phyloP scores from a whole-genome alignment of 1,284 basidiomycete genomes.

The Singerocomus rubriflavus region DNA sequence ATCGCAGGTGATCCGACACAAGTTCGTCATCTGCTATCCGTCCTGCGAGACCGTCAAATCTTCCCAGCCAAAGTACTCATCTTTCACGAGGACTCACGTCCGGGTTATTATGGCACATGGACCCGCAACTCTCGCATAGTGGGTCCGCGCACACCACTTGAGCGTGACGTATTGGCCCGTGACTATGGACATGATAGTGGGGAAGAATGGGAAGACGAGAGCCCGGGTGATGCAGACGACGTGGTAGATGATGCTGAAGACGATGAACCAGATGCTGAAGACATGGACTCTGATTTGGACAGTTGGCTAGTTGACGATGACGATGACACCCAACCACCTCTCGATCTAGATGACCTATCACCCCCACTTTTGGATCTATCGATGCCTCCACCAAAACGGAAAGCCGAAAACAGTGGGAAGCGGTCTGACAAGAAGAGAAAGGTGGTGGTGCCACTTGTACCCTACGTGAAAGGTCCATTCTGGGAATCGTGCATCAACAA shows the following conservation, averaged over 20 bases:
- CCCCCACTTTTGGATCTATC: conserved; percentile 39
- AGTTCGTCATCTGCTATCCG: conserved; percentile 53
- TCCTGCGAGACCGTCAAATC: conserved; percentile 55
- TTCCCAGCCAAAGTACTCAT: conserved; percentile 73
- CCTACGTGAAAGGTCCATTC: conserved; percentile 73
- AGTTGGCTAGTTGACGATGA: conserved; percentile 80
- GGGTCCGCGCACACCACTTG: conserved; percentile 73
- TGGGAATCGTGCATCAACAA: conserved; percentile 66
- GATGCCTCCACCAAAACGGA: conserved; percentile 50
- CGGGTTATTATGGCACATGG: conserved; percentile 87
- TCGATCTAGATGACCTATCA: conserved; percentile 40
- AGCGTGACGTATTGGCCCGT: conserved; percentile 61
- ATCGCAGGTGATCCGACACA: conserved; percentile 62
- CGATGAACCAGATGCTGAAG: conserved; percentile 59
- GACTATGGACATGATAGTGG: conserved; percentile 87
- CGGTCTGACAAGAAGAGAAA: conserved; percentile 64
- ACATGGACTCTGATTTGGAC: conserved; percentile 67
- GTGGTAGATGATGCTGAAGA: conserved; percentile 67
- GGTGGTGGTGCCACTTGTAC: conserved; percentile 69
- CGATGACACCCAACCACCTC: conserved; percentile 47
- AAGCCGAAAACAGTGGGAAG: conserved; percentile 45
- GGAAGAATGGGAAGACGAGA: conserved; percentile 83
- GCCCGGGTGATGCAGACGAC: conserved; percentile 67
- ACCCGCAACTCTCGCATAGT: conserved; percentile 69
- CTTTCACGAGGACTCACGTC: conserved; percentile 73